Evolutionary conservation across 2,329 filamentous ascomycete species (phyloP).

Genomic region (Fulvia fulva): DNA sequence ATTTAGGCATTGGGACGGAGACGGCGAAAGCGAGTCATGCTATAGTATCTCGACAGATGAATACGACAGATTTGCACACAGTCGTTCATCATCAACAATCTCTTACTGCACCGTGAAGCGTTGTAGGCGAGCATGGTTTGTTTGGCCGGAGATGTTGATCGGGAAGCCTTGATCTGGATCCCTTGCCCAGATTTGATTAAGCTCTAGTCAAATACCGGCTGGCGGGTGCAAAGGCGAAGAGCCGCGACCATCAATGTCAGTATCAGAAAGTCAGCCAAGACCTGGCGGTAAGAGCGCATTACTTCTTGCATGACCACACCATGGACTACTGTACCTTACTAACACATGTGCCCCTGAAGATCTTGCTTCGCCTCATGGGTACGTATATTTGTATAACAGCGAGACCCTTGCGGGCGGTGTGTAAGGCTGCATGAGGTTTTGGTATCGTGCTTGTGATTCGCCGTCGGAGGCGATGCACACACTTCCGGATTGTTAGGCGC

Average conservation of each 20-base stretch:
- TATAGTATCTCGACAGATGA: too few species aligned
- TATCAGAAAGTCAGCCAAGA: background rate
- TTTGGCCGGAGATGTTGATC: background rate
- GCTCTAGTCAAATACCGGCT: background rate
- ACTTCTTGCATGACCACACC: background rate
- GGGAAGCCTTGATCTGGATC: background rate
- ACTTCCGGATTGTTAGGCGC: background rate
- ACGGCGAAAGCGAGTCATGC: too few species aligned
- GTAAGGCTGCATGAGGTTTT: background rate
- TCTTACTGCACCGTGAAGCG: too few species aligned
- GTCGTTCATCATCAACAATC: too few species aligned
- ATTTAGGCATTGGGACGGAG: too few species aligned
- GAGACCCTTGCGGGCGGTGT: background rate
- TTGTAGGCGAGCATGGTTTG: too few species aligned
- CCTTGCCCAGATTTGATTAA: background rate
- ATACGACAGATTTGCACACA: too few species aligned
- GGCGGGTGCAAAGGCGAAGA: background rate
- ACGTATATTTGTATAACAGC: background rate
- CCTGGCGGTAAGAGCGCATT: background rate
- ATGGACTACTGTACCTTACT: too few species aligned
- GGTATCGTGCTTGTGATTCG: background rate
- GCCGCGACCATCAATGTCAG: background rate
- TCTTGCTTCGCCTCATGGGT: background rate
- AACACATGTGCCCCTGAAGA: constrained; percentile 1
- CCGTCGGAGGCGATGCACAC: background rate